Evolutionary conservation across 768 basidiomycete species (phyloP).

Genomic region (Lactifluus subvellereus): DNA sequence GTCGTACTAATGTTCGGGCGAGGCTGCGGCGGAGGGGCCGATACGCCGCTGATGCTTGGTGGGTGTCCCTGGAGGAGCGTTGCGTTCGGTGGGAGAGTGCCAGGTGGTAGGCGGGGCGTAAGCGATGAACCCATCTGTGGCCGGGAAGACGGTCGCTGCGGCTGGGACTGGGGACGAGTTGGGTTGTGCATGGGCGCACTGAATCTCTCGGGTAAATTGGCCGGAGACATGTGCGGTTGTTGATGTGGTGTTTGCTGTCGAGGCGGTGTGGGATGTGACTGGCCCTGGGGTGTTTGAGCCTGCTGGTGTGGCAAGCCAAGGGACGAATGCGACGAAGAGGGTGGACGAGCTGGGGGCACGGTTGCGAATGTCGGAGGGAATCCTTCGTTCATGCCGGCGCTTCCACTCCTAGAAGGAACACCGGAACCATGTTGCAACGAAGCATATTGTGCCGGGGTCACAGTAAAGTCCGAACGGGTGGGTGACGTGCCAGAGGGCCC

Average conservation of each 20-base stretch:
- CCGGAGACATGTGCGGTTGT: slow-evolving; percentile 20
- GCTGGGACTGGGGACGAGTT: slow-evolving; percentile 28
- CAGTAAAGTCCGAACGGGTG: slow-evolving; percentile 41
- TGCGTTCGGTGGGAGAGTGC: slow-evolving; percentile 33
- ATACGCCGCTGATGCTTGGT: slow-evolving; percentile 16
- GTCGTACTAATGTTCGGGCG: neutral
- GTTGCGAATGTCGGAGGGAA: slow-evolving; percentile 34
- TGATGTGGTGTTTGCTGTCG: slow-evolving; percentile 22
- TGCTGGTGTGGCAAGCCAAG: slow-evolving; percentile 14
- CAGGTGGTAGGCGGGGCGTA: slow-evolving; percentile 41
- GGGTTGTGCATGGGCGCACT: slow-evolving; percentile 25
- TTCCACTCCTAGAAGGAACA: slow-evolving; percentile 15
- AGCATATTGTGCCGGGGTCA: slow-evolving; percentile 61
- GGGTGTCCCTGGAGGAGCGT: slow-evolving; percentile 25
- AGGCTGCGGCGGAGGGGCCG: slow-evolving; percentile 12
- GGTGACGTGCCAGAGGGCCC: slow-evolving; percentile 36
- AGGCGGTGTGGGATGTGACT: slow-evolving; percentile 16
- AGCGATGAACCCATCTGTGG: slow-evolving; percentile 41
- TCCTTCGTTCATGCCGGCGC: slow-evolving; percentile 26
- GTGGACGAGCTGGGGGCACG: slow-evolving; percentile 32
- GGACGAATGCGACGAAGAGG: slow-evolving; percentile 32
- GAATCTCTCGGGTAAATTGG: slow-evolving; percentile 12
- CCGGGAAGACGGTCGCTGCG: slow-evolving; percentile 34
- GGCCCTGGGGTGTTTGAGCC: slow-evolving; percentile 8
- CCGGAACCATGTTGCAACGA: slow-evolving; percentile 43